These are phyloP conservation scores for Xylaria multiplex DNA, from an alignment of 2,329 filamentous ascomycete genomes.

Conservation along the genomic window DNA sequence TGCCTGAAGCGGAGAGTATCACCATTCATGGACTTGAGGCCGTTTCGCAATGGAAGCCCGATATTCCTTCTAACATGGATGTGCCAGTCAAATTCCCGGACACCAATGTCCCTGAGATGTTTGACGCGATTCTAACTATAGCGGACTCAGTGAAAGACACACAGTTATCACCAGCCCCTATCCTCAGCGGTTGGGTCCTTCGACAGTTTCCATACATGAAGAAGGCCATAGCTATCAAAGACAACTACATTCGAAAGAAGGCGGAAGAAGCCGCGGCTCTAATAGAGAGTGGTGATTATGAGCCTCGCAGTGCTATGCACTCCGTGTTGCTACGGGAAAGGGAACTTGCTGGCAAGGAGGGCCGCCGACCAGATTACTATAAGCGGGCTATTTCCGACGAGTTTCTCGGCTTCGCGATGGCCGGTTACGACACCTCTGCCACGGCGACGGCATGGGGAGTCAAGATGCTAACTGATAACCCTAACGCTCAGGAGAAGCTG, in stretches of 20 bases:
- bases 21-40: constrained; percentile 40
- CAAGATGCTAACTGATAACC: constrained; percentile 46
- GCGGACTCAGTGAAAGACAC: constrained; percentile 45
- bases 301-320: constrained; percentile 48
- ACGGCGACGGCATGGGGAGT: constrained; percentile 46
- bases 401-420: constrained; percentile 49
- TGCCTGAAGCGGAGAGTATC: constrained; percentile 42
- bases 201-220: constrained; percentile 46
- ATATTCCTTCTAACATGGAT: constrained; percentile 28
- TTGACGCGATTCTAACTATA: constrained; percentile 45
- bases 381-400: constrained; percentile 43
- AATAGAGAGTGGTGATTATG: constrained; percentile 37
- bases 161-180: constrained; percentile 46
- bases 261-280: constrained; percentile 40
- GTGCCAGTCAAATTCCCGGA: constrained; percentile 44
- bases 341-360: constrained; percentile 44
- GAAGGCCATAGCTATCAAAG: constrained; percentile 47
- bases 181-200: constrained; percentile 46
- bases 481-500: constrained; percentile 43
- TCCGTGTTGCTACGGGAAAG: constrained; percentile 49
- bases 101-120: constrained; percentile 38
- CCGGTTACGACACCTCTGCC: constrained; percentile 49
- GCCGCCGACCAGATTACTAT: constrained; percentile 42
- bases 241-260: constrained; percentile 45
- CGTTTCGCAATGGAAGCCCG: constrained; percentile 27